Evolutionary conservation across 352 stramenopile genomes (phyloP).

Genomic region (Pythium inflatum): DNA sequence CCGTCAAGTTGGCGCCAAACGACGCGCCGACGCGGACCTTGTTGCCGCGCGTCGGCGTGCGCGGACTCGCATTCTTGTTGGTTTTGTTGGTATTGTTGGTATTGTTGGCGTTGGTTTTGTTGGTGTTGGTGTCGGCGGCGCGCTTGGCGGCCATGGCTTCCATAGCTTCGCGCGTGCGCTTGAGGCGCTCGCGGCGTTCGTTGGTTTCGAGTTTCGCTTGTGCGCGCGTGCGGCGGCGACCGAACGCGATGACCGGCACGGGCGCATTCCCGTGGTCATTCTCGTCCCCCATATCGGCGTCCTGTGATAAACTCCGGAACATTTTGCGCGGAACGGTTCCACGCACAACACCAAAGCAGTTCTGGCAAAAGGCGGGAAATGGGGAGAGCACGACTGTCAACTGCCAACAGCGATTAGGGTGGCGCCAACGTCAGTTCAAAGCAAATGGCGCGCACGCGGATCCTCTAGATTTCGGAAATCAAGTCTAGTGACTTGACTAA

Average conservation of each 20-base stretch:
- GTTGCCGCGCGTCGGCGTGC: neutral
- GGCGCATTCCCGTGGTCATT: slow-evolving; percentile 1
- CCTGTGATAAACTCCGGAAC: slow-evolving; percentile 29
- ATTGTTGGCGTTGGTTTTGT: slow-evolving; percentile 9
- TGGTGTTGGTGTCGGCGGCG: neutral
- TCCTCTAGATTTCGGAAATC: slow-evolving; percentile 3
- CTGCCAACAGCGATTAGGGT: neutral
- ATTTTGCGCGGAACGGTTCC: too few species aligned
- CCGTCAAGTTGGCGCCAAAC: slow-evolving; percentile 28
- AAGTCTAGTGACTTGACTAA: too few species aligned
- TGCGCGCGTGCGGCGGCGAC: slow-evolving; percentile 39
- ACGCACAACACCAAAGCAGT: neutral
- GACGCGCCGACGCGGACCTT: slow-evolving; percentile 37
- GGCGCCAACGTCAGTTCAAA: slow-evolving; percentile 18
- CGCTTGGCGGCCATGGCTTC: slow-evolving; percentile 23
- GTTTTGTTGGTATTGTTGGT: too few species aligned
- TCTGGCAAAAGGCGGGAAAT: neutral
- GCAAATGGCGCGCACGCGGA: slow-evolving; percentile 4
- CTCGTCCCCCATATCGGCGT: slow-evolving; percentile 13
- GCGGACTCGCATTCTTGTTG: too few species aligned
- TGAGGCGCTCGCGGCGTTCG: slow-evolving; percentile 36
- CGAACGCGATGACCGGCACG: neutral
- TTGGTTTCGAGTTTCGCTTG: slow-evolving; percentile 36
- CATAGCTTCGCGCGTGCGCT: slow-evolving; percentile 35
- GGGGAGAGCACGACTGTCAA: neutral